Conservation (phyloP, 192 early-diverging fungal genomes). For the Entrophospora sp. region DNA sequence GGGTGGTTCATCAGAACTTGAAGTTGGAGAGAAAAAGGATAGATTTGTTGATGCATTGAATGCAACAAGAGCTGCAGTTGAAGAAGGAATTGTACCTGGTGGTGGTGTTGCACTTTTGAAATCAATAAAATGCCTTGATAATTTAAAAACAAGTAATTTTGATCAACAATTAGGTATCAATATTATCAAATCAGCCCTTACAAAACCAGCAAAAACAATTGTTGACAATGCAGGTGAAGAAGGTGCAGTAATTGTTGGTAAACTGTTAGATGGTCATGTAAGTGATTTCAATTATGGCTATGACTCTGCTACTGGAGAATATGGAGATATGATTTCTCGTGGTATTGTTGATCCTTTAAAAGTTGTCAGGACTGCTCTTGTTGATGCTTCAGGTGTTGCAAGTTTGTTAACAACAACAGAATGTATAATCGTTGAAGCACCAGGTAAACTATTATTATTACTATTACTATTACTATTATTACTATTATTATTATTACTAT, state of each 20-base stretch:
- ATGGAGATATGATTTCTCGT: conserved; percentile 93
- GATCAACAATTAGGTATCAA: conserved; percentile 98
- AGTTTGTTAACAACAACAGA: conserved; percentile 96
- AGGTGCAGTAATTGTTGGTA: conserved; percentile 93
- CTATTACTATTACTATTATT: background rate
- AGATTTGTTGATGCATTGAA: conserved; percentile 95
- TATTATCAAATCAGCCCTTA: conserved; percentile 92
- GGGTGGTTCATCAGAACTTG: conserved; percentile 95
- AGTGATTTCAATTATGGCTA: conserved; percentile 89
- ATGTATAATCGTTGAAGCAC: conserved; percentile 96
- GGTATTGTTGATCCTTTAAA: conserved; percentile 99
- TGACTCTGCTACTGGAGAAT: conserved; percentile 86
- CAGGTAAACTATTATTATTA: conserved; percentile 37
- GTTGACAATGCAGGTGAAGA: conserved; percentile 96
- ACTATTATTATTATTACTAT: background rate
- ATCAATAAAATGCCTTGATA: conserved; percentile 73
- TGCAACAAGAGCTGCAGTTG: conserved; percentile 97
- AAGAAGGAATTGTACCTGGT: conserved; percentile 98
- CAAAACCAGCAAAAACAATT: conserved; percentile 88
- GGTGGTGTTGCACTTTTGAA: conserved; percentile 97
- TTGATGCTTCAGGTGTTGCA: conserved; percentile 96
- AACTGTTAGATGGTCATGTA: conserved; percentile 72
- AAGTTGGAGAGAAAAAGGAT: conserved; percentile 99
- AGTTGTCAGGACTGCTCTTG: conserved; percentile 96
- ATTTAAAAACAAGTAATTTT: conserved; percentile 91